phyloP scores from a whole-genome alignment of 106 monocot species.

The Phalaenopsis aphrodite region DNA sequence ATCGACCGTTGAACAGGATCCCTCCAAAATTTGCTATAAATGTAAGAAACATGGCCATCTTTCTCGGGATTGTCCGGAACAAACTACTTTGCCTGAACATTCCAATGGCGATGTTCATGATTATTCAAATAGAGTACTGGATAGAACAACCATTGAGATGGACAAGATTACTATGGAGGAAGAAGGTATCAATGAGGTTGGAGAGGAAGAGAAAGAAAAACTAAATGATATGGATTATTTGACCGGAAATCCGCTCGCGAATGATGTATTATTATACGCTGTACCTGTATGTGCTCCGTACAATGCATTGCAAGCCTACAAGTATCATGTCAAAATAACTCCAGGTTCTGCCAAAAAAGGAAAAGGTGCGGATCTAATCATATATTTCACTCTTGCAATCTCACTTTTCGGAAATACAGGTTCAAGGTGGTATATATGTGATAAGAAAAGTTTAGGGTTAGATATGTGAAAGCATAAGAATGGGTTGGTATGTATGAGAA shows the following conservation, averaged over 20 bases:
- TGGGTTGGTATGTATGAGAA: too few relatives aligned
- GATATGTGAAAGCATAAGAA: too few relatives aligned
- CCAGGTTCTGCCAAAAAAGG: slow-evolving; percentile 94
- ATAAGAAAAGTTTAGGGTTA: too few relatives aligned
- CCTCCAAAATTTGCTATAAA: slow-evolving; percentile 87
- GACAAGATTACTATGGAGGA: slow-evolving; percentile 62
- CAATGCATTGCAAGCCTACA: slow-evolving; percentile 87
- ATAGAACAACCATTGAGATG: slow-evolving; percentile 22
- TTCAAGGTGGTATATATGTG: too few relatives aligned
- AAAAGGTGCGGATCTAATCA: slow-evolving; percentile 49
- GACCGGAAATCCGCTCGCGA: slow-evolving; percentile 79
- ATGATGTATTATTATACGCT: slow-evolving; percentile 89
- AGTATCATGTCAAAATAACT: slow-evolving; percentile 93
- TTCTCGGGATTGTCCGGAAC: slow-evolving; percentile 75
- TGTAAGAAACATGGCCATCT: slow-evolving; percentile 94
- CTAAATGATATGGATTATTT: slow-evolving; percentile 84
- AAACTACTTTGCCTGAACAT: slow-evolving; percentile 11
- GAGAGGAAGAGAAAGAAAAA: slow-evolving; percentile 70
- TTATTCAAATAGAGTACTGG: slow-evolving; percentile 8
- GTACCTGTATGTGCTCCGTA: slow-evolving; percentile 96
- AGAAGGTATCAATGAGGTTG: slow-evolving; percentile 65
- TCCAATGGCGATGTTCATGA: slow-evolving; percentile 15
- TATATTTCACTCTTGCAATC: neutral
- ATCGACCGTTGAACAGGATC: slow-evolving; percentile 37
- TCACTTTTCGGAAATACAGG: neutral